Evolutionary conservation across 768 basidiomycete genomes (phyloP), one percentile per base, ranked within the genome.

Genomic region (Lentinula raphanica): DNA sequence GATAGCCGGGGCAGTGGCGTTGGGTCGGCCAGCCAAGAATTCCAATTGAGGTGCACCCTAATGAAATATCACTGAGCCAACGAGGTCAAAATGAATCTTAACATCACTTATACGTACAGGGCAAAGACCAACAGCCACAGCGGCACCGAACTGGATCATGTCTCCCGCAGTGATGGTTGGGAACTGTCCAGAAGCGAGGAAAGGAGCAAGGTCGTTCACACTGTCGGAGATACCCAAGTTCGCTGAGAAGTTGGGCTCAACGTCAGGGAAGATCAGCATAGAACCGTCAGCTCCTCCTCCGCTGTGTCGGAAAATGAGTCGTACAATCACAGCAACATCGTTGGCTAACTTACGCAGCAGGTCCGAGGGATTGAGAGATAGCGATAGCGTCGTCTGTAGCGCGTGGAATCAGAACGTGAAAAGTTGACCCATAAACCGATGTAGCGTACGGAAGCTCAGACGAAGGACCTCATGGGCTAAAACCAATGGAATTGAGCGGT

Each of bases 11-110:
- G 50, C 55, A 2, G 66, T 66, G 25, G 62, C 58, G 39, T 69
- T 66, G 6, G 63, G 59, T 28, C 76, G 72, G 19, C 76, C 76
- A 42, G 72, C 63, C 29, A 76, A 65, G 63, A 76, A 76, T 53
- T 67, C 64, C 2, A 76, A 62, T 1, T 62, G 68, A 29, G 76
- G 76, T 53, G 71, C 74, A 50, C 75, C 55, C 39, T 56, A 19
- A 17, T 31, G 7, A 13, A 42, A n/a, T n/a, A n/a, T n/a, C n/a
- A n/a, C n/a, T n/a, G n/a, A n/a, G n/a, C n/a, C n/a, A n/a, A n/a
- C n/a, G n/a, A n/a, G n/a, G n/a, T n/a, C n/a, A n/a, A n/a, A n/a
- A n/a, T n/a, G n/a, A n/a, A n/a, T n/a, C n/a, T n/a, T n/a, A n/a
- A n/a, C n/a, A n/a, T n/a, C n/a, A n/a, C n/a, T n/a, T n/a, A n/a